Percentiles rank a stretch among this genome's conserved stretches.
Conservation (phyloP, 2,329 filamentous ascomycete species). For the Zelopaecilomyces penicillatus region DNA sequence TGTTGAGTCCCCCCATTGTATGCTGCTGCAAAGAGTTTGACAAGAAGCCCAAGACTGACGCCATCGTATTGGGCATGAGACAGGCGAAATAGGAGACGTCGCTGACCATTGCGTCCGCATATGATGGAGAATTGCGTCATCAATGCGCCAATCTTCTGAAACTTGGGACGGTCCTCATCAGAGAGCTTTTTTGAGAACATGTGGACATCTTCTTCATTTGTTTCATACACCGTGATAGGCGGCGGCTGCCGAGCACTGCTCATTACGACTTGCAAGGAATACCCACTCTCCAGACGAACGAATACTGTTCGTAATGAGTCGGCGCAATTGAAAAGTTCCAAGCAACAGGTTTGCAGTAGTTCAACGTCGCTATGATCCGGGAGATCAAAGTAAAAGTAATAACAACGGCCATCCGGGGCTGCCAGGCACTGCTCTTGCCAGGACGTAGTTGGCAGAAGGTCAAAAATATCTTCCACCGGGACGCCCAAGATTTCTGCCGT, state of each 20-base stretch:
- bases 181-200: constrained; percentile 9
- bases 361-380: not conserved
- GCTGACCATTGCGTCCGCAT: no score
- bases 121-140: no score
- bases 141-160: constrained; percentile 5
- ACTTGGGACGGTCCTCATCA: constrained; percentile 6
- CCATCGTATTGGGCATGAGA: constrained; percentile 43
- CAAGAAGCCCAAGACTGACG: constrained; percentile 23
- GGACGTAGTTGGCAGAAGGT: constrained; percentile 12
- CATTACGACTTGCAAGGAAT: constrained; percentile 15
- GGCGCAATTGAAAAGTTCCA: constrained; percentile 1
- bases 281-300: not conserved
- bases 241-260: constrained; percentile 3
- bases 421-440: constrained; percentile 10
- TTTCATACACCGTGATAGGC: not conserved
- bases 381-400: constrained; percentile 17
- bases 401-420: constrained; percentile 9
- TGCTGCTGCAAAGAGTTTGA: constrained; percentile 30
- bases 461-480: constrained; percentile 10
- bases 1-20: constrained; percentile 20
- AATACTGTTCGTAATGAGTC: no score
- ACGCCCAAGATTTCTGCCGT: constrained; percentile 3
- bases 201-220: constrained; percentile 6
- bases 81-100: constrained; percentile 18
- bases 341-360: constrained; percentile 14